Percentiles rank a stretch among this genome's conserved stretches.
phyloP scores from a whole-genome alignment of 495 filamentous ascomycete species.

The Terfezia claveryi region DNA sequence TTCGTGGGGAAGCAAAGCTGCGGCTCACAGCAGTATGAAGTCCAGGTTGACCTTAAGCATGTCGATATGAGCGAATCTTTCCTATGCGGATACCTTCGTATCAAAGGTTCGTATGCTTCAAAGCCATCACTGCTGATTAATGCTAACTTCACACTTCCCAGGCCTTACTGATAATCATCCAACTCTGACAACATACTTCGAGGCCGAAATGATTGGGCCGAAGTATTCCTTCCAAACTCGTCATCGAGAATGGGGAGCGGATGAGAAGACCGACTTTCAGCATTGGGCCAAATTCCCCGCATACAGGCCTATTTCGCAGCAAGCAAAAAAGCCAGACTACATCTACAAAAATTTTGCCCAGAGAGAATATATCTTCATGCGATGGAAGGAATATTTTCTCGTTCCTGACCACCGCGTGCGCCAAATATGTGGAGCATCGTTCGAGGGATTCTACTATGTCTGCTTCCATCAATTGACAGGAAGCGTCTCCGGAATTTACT shows the following conservation, averaged over 20 bases:
- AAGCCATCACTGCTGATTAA: not conserved
- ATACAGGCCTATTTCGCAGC: slow-evolving; percentile 50
- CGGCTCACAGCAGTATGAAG: slow-evolving; percentile 73
- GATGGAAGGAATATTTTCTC: slow-evolving; percentile 98
- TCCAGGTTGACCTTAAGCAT: slow-evolving; percentile 91
- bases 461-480: slow-evolving; percentile 87
- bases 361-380: slow-evolving; percentile 89
- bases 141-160: slow-evolving; percentile 18
- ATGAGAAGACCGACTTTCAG: slow-evolving; percentile 72
- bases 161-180: slow-evolving; percentile 89
- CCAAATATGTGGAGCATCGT: slow-evolving; percentile 81
- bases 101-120: slow-evolving; percentile 46
- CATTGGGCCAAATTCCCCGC: slow-evolving; percentile 85
- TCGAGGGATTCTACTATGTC: slow-evolving; percentile 98
- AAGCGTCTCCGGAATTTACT: slow-evolving; percentile 81
- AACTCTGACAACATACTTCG: slow-evolving; percentile 91
- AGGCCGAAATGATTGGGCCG: slow-evolving; percentile 91
- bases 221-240: slow-evolving; percentile 86
- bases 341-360: slow-evolving; percentile 50
- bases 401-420: slow-evolving; percentile 84
- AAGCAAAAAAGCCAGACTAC: slow-evolving; percentile 36
- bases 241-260: slow-evolving; percentile 77
- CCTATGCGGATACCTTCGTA: slow-evolving; percentile 84
- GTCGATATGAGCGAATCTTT: slow-evolving; percentile 90
- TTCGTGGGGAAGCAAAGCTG: slow-evolving; percentile 85